phyloP scores from a whole-genome alignment of 495 filamentous ascomycete species.

The Penicillium nucicola region DNA sequence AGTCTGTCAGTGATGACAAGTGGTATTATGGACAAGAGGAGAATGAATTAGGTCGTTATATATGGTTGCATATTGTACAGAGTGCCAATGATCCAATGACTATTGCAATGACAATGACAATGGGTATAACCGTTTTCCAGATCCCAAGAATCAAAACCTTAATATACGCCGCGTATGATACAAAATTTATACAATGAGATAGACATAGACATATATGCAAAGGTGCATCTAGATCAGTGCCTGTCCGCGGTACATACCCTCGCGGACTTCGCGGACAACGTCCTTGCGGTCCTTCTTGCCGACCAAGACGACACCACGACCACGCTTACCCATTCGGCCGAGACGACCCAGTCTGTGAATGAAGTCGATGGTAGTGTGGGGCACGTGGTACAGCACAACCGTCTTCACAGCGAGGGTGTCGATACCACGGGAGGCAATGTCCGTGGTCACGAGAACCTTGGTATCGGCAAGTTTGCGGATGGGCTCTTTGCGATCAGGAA shows the following conservation, averaged over 20 bases:
- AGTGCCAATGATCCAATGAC: slow-evolving; percentile 6
- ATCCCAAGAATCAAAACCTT: slow-evolving; percentile 7
- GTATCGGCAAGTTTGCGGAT: slow-evolving; percentile 57
- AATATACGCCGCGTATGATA: slow-evolving; percentile 23
- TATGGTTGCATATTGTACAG: slow-evolving; percentile 7
- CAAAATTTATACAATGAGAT: slow-evolving; percentile 19
- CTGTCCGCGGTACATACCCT: slow-evolving; percentile 90
- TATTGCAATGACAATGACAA: slow-evolving; percentile 1
- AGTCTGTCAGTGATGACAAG: not conserved
- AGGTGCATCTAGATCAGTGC: slow-evolving; percentile 63
- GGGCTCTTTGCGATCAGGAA: slow-evolving; percentile 14
- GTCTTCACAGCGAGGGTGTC: slow-evolving; percentile 91
- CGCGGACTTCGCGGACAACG: slow-evolving; percentile 86
- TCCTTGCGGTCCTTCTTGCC: slow-evolving; percentile 87
- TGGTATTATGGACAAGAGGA: not conserved
- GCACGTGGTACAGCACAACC: slow-evolving; percentile 91
- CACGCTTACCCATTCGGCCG: slow-evolving; percentile 88
- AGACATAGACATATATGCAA: slow-evolving; percentile 6
- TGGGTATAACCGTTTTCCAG: slow-evolving; percentile 18
- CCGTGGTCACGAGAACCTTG: slow-evolving; percentile 90
- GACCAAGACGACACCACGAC: slow-evolving; percentile 83
- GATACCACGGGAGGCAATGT: slow-evolving; percentile 87
- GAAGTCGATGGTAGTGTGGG: slow-evolving; percentile 94
- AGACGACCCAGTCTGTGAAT: slow-evolving; percentile 91
- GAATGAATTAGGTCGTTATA: slow-evolving; percentile 5